These are phyloP conservation scores for Populus ilicifolia DNA, from an alignment of 345 rosid genomes.

Conservation along the genomic window DNA sequence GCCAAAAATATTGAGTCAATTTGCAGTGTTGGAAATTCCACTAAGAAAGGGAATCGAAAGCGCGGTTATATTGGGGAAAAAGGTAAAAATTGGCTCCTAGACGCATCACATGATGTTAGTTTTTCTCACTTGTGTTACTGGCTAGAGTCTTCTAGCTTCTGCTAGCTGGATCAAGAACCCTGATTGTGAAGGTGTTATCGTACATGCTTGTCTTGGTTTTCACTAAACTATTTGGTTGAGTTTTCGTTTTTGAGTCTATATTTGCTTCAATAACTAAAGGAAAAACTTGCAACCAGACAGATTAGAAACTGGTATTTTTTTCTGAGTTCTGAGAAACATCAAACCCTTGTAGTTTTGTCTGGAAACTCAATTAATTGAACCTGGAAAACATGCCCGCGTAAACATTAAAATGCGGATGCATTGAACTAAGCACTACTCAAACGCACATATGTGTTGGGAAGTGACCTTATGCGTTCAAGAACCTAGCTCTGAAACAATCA, in stretches of 20 bases:
- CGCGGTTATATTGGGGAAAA: conserved; percentile 76
- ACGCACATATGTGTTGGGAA: not conserved
- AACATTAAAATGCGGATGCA: not conserved
- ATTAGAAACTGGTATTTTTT: no score
- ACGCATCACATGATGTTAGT: not conserved
- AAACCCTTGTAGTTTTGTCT: not conserved
- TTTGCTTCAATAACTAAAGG: no score
- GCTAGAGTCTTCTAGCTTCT: not conserved
- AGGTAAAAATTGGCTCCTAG: conserved; percentile 24
- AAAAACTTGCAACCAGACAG: not conserved
- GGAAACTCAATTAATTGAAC: not conserved
- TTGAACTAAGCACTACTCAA: not conserved
- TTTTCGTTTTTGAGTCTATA: no score
- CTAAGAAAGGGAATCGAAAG: conserved; percentile 63
- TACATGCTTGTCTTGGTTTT: no score
- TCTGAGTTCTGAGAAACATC: not conserved
- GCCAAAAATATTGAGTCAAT: conserved; percentile 57
- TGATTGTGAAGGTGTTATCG: not conserved
- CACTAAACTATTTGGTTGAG: no score
- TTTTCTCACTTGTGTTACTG: not conserved
- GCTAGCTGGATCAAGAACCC: not conserved
- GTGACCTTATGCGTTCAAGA: not conserved
- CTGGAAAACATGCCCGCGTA: not conserved
- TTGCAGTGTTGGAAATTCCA: conserved; percentile 61
- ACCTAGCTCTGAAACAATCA: not conserved